These are phyloP conservation scores for Triticum aestivum DNA, from an alignment of 176 grass and related monocot genomes.

Conservation along the genomic window DNA sequence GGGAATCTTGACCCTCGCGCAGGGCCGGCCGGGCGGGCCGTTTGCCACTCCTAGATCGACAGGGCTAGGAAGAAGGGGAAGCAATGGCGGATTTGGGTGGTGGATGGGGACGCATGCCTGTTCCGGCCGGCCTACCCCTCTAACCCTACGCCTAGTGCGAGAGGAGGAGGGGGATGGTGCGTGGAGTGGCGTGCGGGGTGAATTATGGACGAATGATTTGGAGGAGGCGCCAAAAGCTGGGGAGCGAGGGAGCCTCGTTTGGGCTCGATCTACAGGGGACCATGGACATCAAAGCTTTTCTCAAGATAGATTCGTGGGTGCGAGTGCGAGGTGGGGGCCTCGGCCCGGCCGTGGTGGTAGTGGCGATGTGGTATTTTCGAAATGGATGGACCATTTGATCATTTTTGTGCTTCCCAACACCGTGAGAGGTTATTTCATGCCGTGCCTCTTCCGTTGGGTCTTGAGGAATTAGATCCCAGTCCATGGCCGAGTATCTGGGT, in stretches of 20 bases:
- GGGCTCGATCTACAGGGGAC: neutral
- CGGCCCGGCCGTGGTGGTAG: neutral
- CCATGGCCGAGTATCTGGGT: no score
- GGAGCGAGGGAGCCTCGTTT: neutral
- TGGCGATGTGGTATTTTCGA: neutral
- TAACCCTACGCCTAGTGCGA: neutral
- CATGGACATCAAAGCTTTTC: constrained; percentile 13
- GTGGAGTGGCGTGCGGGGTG: neutral
- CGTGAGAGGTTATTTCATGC: neutral
- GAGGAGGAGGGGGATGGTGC: neutral
- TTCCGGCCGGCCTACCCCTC: neutral
- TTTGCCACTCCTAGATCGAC: neutral
- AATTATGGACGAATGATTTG: constrained; percentile 37
- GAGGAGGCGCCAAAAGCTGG: constrained; percentile 1
- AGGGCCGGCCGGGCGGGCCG: neutral
- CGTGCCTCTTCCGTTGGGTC: neutral
- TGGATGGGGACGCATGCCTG: neutral
- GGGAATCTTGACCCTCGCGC: constrained; percentile 1
- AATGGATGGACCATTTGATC: neutral
- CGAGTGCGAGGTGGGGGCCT: constrained; percentile 25
- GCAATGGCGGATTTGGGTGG: neutral
- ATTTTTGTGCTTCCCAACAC: neutral
- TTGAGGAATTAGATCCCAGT: no score
- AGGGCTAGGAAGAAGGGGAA: neutral
- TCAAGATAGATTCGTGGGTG: constrained; percentile 9